Evolutionary conservation across 306 rosid genomes (phyloP), one percentile per base, ranked within the genome.

Genomic region (Pterocarpus santalinus): DNA sequence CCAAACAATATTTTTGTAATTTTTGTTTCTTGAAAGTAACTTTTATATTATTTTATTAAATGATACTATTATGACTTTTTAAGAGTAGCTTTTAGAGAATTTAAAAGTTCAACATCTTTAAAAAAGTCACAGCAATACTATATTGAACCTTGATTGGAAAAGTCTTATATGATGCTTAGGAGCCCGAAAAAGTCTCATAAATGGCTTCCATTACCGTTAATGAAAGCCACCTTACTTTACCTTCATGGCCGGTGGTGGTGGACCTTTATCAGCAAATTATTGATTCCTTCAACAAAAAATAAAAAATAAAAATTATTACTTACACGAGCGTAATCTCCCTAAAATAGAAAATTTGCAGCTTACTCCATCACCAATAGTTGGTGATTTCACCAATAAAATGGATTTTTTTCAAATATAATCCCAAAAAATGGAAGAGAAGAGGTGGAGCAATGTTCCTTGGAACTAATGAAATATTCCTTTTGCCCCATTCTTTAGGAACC

Each of bases 401-500:
- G 4, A 15, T n/a, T 53, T 49, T 3, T 13, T 49, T 2, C 0
- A 2, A 53, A 4, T 5, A n/a, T 49, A 15, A 53, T 15, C 6
- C 22, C 28, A 53, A 1, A 14, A 57, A 57, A 57, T 5, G 3
- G 14, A 57, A 22, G 2, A 65, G 65, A 34, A 52, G 63, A 38
- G 55, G 69, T 43, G 43, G 68, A 56, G 53, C 52, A 57, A 9
- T 10, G 15, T 53, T 52, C 34, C 75, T 53, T 5, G 14, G 43
- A 70, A 32, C 30, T 49, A 57, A 78, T 8, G 61, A n/a, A 15
- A 79, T 57, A 43, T 79, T 62, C 71, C 62, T 47, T 46, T 32
- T 35, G 61, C 69, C 60, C 9, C 62, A 61, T 16, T 47, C 51
- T 63, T 63, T 69, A 33, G 69, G 61, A 13, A 79, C 76, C 82